phyloP scores from a whole-genome alignment of 345 rosid species.

The Salix udensis region DNA sequence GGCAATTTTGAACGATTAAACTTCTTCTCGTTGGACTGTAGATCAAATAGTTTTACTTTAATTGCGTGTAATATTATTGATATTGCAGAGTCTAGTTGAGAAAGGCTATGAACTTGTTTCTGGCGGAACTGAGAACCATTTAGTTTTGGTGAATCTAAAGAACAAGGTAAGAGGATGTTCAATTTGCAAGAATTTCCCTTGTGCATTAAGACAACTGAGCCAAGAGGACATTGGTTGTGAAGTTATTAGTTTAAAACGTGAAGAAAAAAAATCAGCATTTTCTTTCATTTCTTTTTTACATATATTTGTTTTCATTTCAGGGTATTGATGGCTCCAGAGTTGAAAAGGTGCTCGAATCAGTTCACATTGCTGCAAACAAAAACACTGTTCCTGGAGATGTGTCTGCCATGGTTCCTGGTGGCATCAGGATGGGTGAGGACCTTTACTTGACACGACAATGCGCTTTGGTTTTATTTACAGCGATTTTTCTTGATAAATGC shows the following conservation, averaged over 20 bases:
- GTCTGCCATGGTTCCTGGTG: slow-evolving; percentile 99
- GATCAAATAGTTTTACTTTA: neutral
- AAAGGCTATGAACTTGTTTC: slow-evolving; percentile 88
- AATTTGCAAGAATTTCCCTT: neutral
- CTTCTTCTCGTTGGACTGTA: neutral
- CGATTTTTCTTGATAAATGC: slow-evolving; percentile 14
- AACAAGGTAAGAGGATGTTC: slow-evolving; percentile 52
- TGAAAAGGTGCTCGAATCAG: slow-evolving; percentile 96
- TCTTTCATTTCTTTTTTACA: neutral
- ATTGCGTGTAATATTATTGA: slow-evolving; percentile 3
- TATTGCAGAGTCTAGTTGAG: slow-evolving; percentile 55
- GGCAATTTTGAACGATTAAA: neutral
- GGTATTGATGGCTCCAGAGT: slow-evolving; percentile 96
- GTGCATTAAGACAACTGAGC: neutral
- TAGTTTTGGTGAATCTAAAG: slow-evolving; percentile 94
- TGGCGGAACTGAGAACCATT: slow-evolving; percentile 96
- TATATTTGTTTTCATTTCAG: slow-evolving; percentile 29
- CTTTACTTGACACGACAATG: neutral
- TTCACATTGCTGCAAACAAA: slow-evolving; percentile 97
- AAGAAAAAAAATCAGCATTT: neutral
- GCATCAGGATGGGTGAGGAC: slow-evolving; percentile 93
- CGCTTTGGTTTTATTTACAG: neutral
- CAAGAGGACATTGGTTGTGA: neutral
- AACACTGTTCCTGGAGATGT: slow-evolving; percentile 99
- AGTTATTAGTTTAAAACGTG: neutral